Evolutionary conservation across 2,329 filamentous ascomycete genomes (phyloP), one percentile per base, ranked within the genome.

Genomic region (Byssochlamys sp.): DNA sequence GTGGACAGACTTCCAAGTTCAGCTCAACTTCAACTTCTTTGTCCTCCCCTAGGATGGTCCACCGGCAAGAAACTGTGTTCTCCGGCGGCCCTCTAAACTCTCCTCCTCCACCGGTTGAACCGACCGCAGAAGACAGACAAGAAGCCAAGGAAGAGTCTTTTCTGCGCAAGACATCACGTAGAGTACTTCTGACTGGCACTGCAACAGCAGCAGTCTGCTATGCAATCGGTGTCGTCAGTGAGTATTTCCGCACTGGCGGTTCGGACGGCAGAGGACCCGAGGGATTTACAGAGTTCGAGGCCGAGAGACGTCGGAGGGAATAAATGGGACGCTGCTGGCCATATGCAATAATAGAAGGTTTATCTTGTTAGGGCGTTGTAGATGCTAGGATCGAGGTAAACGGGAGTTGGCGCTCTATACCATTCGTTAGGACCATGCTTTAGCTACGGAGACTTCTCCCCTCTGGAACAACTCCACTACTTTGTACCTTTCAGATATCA

Each of bases 171-270:
- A 48, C 62, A 6, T 11, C 71, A 4, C 69, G 71, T 26, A 64
- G 71, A 45, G 69, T 75, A 59, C 25, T 76, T 6, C 57, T 74
- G n/a, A 63, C 69, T 25, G 69, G 74, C 4, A 62, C 62, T 1
- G 66, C 65, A 3, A 72, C 72, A 1, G 73, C 69, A 26, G 71
- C 64, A 33, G 71, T 71, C 4, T 76, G 71, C 57, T 77, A 77
- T 63, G 72, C 73, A 2, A 62, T 75, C 33, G 73, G 74, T 3
- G 73, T 73, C 33, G 67, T 73, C 3, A 63, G 60, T 10, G 73
- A 77, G 60, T 76, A 72, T 60, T 75, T 76, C 61, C 67, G 73
- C 27, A 75, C 73, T 11, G 73, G 73, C 4, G 73, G 73, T 0
- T 45, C 66, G 45, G 72, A 75, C 52, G 73, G 73, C 11, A 58